Base-by-base conservation (phyloP, 2,329 filamentous ascomycete species). In the Cadophora sp. region DNA sequence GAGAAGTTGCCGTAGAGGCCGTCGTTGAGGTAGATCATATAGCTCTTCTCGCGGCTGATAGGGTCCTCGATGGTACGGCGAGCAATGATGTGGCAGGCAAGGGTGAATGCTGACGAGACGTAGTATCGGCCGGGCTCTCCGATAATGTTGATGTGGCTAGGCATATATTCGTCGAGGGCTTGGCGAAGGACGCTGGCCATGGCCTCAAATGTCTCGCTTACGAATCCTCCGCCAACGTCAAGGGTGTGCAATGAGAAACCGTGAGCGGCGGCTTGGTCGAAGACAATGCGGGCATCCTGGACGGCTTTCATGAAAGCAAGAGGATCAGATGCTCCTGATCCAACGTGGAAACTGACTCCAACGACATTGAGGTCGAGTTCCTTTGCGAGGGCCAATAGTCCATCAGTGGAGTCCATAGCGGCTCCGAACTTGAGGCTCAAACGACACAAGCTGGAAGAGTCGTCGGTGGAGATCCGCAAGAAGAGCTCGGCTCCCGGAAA, bases 1-100 rank as follows among this genome's bases (percentile, higher is more conserved):
- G 93, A 97, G 78, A 99, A 98, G 83, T 98, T 98, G 76, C 96
- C 96, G 77, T 99, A 99, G 63, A 98, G 91, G 33, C 96, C 96
- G 74, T 99, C 96, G 78, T 99, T 99, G 79, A 98, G 83, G 79
- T 99, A 99, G 56, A 97, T 83, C 96, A 98, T 99, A 85, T 97
- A 97, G 73, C 90, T 92, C 69, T 88, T 89, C 69, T 86, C 84
- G 60, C 84, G 84, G 13, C 86, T 83, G 22, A 82, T 83, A 4
- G 91, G 88, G 76, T 95, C 89, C 70, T 90, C 85, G 66, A 98
- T 90, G 48, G 93, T 94, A 76, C 96, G 95, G 68, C 96, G 93
- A 36, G 96, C 95, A 78, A 98, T 99, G 78, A 99, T 88, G 81
- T 97, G 95, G 82, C 93, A 96, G 53, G 96, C 96, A 73, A 99